phyloP scores from a whole-genome alignment of 495 filamentous ascomycete genomes.

The Lasiosphaeris hirsuta region DNA sequence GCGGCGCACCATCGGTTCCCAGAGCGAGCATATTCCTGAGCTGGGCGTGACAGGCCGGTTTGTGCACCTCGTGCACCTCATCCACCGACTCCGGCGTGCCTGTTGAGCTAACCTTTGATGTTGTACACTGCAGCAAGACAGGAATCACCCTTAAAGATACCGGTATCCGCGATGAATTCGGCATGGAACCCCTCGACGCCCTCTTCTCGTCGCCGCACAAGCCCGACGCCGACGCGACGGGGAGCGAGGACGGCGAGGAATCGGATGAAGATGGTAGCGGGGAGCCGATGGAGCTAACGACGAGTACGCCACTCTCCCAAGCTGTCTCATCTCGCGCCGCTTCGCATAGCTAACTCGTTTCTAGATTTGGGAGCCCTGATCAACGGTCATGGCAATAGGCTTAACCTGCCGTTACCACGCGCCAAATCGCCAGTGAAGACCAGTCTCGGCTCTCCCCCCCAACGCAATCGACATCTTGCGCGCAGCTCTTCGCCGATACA shows the following conservation, averaged over 20 bases:
- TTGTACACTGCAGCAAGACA: conserved; percentile 56
- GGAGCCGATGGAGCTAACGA: conserved; percentile 44
- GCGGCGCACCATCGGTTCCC: conserved; percentile 34
- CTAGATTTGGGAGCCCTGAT: conserved; percentile 27
- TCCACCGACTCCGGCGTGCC: background rate
- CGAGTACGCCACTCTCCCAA: conserved; percentile 25
- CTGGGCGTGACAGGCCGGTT: conserved; percentile 51
- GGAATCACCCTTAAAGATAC: conserved; percentile 77
- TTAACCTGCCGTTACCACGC: conserved; percentile 46
- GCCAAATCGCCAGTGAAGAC: conserved; percentile 55
- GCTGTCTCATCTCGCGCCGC: background rate
- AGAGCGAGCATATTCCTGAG: conserved; percentile 45
- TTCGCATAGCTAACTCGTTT: background rate
- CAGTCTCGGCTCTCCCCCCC: conserved; percentile 52
- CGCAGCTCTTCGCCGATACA: conserved; percentile 43
- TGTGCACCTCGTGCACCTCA: conserved; percentile 11
- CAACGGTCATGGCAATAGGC: conserved; percentile 35
- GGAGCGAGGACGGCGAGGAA: conserved; percentile 11
- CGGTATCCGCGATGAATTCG: conserved; percentile 82
- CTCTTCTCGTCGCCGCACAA: conserved; percentile 82
- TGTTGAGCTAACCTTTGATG: conserved; percentile 9
- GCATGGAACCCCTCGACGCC: conserved; percentile 78
- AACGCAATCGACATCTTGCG: conserved; percentile 44
- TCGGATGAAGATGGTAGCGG: conserved; percentile 26
- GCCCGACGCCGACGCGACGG: conserved; percentile 12